Evolutionary conservation across 192 early-diverging fungal genomes (phyloP).

Genomic region (Phlyctochytrium bullatum): DNA sequence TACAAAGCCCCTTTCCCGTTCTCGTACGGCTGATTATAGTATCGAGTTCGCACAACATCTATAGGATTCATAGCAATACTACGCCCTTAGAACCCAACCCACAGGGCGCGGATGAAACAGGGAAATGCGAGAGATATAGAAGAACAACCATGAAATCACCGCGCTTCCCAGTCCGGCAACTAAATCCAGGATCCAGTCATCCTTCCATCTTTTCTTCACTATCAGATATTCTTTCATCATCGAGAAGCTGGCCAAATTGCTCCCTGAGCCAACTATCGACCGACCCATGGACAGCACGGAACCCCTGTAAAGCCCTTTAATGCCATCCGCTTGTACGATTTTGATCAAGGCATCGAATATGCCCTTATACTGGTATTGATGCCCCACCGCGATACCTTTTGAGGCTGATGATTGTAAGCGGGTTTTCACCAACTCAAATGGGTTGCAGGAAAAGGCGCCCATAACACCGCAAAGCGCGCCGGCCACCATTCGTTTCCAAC

Average conservation of each 20-base stretch:
- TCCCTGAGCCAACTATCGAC: constrained; percentile 64
- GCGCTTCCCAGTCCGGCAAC: constrained; percentile 59
- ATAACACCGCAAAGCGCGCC: constrained; percentile 71
- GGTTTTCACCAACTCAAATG: constrained; percentile 76
- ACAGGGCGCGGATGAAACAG: too few relatives aligned
- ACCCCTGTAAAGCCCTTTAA: constrained; percentile 68
- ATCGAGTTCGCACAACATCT: constrained; percentile 63
- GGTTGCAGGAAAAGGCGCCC: constrained; percentile 72
- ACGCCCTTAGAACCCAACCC: neutral
- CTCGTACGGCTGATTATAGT: constrained; percentile 69
- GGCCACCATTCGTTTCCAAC: constrained; percentile 74
- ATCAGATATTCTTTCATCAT: constrained; percentile 68
- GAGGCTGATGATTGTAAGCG: constrained; percentile 59
- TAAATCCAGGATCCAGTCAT: constrained; percentile 66
- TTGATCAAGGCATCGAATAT: constrained; percentile 52
- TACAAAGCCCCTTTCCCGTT: constrained; percentile 59
- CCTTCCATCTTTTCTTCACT: constrained; percentile 54
- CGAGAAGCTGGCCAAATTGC: constrained; percentile 65
- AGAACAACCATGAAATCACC: constrained; percentile 46
- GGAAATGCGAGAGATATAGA: too few relatives aligned
- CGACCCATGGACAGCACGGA: constrained; percentile 62
- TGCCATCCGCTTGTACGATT: constrained; percentile 54
- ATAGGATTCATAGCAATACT: constrained; percentile 54
- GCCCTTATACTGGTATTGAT: constrained; percentile 60
- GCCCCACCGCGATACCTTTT: constrained; percentile 60